These are phyloP conservation scores for Echinosophora koreensis DNA, from an alignment of 306 rosid species.

Conservation along the genomic window DNA sequence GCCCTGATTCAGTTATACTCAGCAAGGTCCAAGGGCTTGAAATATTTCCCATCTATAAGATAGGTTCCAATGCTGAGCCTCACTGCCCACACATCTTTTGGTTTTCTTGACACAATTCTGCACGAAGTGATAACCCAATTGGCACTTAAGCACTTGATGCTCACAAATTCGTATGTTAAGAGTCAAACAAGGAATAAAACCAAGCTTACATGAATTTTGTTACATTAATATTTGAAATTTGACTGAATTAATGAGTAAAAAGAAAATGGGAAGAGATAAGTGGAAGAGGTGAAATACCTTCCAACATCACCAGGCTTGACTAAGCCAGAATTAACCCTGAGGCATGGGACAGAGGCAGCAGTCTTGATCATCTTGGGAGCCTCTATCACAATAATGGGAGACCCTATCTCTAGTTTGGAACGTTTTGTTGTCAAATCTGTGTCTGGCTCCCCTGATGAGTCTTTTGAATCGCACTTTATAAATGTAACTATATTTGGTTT, in stretches of 20 bases:
- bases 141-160: slow-evolving; percentile 11
- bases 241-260: background rate
- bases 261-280: background rate
- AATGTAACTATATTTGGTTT: slow-evolving; percentile 22
- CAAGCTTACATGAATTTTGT: background rate
- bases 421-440: slow-evolving; percentile 31
- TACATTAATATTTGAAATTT: background rate
- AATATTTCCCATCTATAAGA: slow-evolving; percentile 83
- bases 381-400: slow-evolving; percentile 75
- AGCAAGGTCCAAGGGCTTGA: slow-evolving; percentile 74
- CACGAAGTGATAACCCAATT: slow-evolving; percentile 15
- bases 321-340: slow-evolving; percentile 72
- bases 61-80: slow-evolving; percentile 77
- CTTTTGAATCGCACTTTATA: slow-evolving; percentile 63
- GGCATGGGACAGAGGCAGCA: slow-evolving; percentile 80
- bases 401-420: slow-evolving; percentile 72
- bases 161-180: background rate
- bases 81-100: slow-evolving; percentile 88
- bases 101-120: slow-evolving; percentile 91
- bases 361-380: slow-evolving; percentile 83
- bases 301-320: slow-evolving; percentile 90
- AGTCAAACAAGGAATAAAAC: background rate
- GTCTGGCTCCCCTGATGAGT: slow-evolving; percentile 46
- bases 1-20: slow-evolving; percentile 38
- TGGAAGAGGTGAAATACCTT: slow-evolving; percentile 56